These are phyloP conservation scores for Ceratocystis cacaofunesta DNA, from an alignment of 2,329 filamentous ascomycete species.

Conservation along the genomic window DNA sequence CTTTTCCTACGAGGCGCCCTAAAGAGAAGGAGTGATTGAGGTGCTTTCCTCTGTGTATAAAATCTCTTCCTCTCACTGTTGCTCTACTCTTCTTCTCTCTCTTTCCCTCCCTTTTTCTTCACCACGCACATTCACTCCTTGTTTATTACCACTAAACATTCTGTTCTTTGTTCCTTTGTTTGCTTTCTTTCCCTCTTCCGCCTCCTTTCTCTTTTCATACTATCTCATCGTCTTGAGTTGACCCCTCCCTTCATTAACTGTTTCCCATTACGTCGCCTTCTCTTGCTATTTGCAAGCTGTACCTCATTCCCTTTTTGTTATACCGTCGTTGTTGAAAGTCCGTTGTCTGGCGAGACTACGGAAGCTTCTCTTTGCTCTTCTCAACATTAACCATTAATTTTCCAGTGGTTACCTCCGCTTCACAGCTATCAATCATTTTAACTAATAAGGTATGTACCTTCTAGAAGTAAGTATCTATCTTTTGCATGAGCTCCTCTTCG, in stretches of 20 bases:
- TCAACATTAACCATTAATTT: background rate
- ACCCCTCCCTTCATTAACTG: background rate
- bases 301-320: background rate
- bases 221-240: background rate
- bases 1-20: background rate
- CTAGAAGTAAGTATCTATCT: background rate
- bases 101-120: background rate
- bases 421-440: background rate
- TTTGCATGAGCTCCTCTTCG: background rate
- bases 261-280: background rate
- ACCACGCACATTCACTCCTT: conserved; percentile 1
- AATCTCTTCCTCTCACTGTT: background rate
- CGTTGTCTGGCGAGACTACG: background rate
- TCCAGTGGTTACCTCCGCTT: background rate
- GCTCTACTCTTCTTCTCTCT: background rate
- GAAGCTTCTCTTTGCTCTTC: background rate
- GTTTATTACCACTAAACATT: background rate
- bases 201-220: background rate
- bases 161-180: background rate
- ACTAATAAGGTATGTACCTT: background rate
- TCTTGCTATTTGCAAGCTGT: no score
- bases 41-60: background rate
- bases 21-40: background rate
- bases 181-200: background rate
- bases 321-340: background rate